Base-by-base conservation (phyloP, 441 rosid genomes). In the Flueggea neowawraea region DNA sequence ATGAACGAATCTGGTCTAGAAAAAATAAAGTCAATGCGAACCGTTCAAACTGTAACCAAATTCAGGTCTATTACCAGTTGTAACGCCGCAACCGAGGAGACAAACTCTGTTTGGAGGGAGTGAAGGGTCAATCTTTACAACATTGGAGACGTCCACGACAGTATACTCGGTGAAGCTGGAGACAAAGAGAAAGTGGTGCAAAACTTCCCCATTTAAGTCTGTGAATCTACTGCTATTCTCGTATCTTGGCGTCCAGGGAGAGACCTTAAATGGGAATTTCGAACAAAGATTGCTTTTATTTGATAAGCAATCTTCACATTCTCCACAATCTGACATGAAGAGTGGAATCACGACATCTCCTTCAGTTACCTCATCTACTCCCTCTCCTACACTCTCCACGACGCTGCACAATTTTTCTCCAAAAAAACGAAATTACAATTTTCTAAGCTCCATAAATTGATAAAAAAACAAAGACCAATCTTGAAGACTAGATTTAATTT, bases 191-290 rank as follows among this genome's bases (percentile, higher is more conserved):
- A 87, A 87, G 71, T 92, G 97, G 69, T 76, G 76, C n/a, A 88
- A 36, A 67, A 73, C 65, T 31, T 86, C 73, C 63, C 96, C 98
- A 4, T 82, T 82, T 39, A 83, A 73, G 58, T 85, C 91, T 7
- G 83, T 84, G 82, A 92, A 92, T 78, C 94, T 81, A 73, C 87
- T 86, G 1, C 89, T 69, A 22, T 22, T 22, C 58, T 75, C 84
- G 6, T 86, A 59, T 83, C 98, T 82, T 52, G 90, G 88, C 94
- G 85, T 88, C 91, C 89, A 86, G 39, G 97, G 95, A 41, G 89
- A 78, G 52, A 82, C 47, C 58, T 78, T 64, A 73, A 84, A 88
- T 5, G 96, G 97, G 32, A 88, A 50, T 32, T 75, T 83, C 50
- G 91, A 77, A 68, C 98, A 90, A 54, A 86, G 79, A 57, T 90